Percentiles rank a stretch among this genome's conserved stretches.
Conservation (phyloP, 164 flowering plant species). For the Vitis riparia region DNA sequence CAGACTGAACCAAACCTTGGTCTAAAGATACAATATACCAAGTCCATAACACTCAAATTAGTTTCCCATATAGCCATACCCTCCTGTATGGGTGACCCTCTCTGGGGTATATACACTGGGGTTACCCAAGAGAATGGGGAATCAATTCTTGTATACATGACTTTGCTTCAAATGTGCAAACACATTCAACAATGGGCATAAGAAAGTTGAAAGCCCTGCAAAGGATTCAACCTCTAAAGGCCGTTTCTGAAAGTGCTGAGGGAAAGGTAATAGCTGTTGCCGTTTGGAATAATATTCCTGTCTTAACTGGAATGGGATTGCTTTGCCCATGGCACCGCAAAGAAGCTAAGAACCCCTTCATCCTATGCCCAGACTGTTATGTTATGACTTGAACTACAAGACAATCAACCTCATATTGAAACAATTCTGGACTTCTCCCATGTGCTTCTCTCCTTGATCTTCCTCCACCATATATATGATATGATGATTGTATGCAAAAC, state of each 20-base stretch:
- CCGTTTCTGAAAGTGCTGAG: neutral
- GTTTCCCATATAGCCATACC: too few relatives aligned
- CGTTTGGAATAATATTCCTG: constrained; percentile 19
- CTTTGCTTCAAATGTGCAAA: constrained; percentile 21
- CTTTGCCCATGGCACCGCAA: constrained; percentile 27
- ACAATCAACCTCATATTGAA: constrained; percentile 41
- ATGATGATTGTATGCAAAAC: neutral
- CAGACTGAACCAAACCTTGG: too few relatives aligned
- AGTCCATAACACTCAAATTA: too few relatives aligned
- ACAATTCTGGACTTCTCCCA: constrained; percentile 23
- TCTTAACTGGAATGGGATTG: constrained; percentile 15
- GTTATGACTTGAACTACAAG: constrained; percentile 57
- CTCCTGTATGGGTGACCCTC: neutral
- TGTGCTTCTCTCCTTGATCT: neutral
- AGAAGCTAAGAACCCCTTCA: constrained; percentile 40
- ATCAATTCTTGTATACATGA: neutral
- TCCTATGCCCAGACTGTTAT: constrained; percentile 16
- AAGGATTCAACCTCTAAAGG: neutral
- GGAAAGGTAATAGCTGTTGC: neutral
- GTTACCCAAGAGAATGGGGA: too few relatives aligned
- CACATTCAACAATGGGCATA: neutral
- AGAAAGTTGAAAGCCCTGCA: constrained; percentile 14
- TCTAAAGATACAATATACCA: too few relatives aligned
- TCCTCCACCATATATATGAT: constrained; percentile 21
- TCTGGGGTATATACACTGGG: neutral